These are phyloP conservation scores for Diplodia seriata DNA, from an alignment of 2,329 filamentous ascomycete species.

Conservation along the genomic window DNA sequence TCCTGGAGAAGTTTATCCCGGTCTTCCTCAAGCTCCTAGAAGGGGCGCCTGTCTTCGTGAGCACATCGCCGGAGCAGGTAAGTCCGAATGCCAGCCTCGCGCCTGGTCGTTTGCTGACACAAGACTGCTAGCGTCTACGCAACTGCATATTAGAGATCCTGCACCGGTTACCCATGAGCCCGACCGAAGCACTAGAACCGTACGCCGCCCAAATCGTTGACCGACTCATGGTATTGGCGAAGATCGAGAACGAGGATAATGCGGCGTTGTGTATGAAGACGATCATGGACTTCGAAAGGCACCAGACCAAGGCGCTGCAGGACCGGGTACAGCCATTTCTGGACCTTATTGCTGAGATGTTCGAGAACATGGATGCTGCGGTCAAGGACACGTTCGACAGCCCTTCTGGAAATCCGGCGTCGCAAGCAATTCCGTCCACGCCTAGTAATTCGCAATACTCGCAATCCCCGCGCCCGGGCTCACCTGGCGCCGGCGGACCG, in stretches of 20 bases:
- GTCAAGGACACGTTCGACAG: conserved; percentile 96
- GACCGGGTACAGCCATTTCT: conserved; percentile 88
- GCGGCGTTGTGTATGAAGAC: conserved; percentile 98
- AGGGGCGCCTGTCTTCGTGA: conserved; percentile 88
- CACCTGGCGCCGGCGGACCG: conserved; percentile 83
- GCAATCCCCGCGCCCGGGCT: conserved; percentile 87
- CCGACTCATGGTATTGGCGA: conserved; percentile 85
- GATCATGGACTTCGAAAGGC: conserved; percentile 93
- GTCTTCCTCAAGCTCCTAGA: conserved; percentile 85
- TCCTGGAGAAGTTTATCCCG: conserved; percentile 87
- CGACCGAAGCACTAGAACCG: conserved; percentile 81
- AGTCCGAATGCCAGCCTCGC: conserved; percentile 37
- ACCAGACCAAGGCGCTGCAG: conserved; percentile 83
- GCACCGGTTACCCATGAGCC: conserved; percentile 79
- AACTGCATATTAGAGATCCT: conserved; percentile 95
- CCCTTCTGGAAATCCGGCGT: conserved; percentile 54
- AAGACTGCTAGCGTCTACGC: conserved; percentile 71
- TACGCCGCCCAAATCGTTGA: conserved; percentile 90
- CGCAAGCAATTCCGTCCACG: conserved; percentile 67
- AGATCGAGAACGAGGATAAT: conserved; percentile 97
- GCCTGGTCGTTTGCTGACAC: conserved; percentile 49
- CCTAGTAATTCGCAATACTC: conserved; percentile 70
- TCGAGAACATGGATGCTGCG: conserved; percentile 91
- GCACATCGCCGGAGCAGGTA: conserved; percentile 87
- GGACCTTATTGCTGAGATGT: conserved; percentile 91